phyloP scores from a whole-genome alignment of 257 asterid genomes.

The Solanum lignicaule region DNA sequence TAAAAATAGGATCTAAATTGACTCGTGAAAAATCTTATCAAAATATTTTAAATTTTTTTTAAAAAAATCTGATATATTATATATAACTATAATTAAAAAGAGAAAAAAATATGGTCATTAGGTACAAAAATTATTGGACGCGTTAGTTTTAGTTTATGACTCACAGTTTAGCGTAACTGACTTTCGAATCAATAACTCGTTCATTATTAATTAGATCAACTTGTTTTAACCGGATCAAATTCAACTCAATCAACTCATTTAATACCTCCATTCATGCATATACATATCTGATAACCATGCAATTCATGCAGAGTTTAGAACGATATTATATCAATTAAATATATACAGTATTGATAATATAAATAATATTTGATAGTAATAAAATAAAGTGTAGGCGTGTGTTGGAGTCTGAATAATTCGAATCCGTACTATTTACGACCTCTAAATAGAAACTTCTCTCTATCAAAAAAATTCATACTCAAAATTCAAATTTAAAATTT shows the following conservation, averaged over 20 bases:
- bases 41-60: neutral
- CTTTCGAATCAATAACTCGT: neutral
- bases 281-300: neutral
- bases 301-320: neutral
- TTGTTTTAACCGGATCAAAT: neutral
- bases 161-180: neutral
- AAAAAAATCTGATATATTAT: neutral
- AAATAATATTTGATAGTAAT: neutral
- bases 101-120: neutral
- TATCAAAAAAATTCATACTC: too few species aligned
- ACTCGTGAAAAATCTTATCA: neutral
- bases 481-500: too few species aligned
- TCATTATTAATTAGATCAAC: neutral
- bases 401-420: too few species aligned
- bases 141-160: neutral
- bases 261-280: neutral
- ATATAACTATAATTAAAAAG: neutral
- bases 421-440: too few species aligned
- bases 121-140: neutral
- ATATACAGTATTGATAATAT: neutral
- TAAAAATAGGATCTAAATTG: neutral
- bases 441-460: too few species aligned
- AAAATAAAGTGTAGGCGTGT: too few species aligned
- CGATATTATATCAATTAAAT: neutral
- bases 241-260: neutral